Evolutionary conservation across 345 rosid genomes (phyloP).

Genomic region (Aquilaria malaccensis): DNA sequence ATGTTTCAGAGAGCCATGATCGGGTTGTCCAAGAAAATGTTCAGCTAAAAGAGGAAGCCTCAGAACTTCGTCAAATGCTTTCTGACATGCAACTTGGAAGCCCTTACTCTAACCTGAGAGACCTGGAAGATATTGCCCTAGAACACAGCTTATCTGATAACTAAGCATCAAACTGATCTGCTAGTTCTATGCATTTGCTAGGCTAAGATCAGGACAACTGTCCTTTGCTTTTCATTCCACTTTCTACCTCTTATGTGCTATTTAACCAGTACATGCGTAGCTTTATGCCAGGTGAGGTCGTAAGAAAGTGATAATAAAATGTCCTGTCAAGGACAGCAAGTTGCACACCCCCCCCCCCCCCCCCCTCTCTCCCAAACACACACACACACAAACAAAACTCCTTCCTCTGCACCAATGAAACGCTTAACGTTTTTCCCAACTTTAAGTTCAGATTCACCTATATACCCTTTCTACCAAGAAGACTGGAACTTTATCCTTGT

Average conservation of each 20-base stretch:
- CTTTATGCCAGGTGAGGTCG: conserved; percentile 15
- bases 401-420: no score
- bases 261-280: conserved; percentile 14
- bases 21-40: conserved; percentile 50
- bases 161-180: conserved; percentile 12
- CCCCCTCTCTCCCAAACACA: not conserved
- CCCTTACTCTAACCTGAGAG: conserved; percentile 42
- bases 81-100: conserved; percentile 49
- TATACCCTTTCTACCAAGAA: no score
- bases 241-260: conserved; percentile 20
- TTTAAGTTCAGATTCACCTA: not conserved
- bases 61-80: conserved; percentile 56
- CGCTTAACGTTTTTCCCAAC: not conserved
- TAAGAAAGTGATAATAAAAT: conserved; percentile 17
- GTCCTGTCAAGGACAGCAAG: conserved; percentile 11
- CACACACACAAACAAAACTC: no score
- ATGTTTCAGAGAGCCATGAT: conserved; percentile 50
- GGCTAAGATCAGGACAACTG: conserved; percentile 16
- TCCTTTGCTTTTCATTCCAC: not conserved
- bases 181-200: conserved; percentile 26
- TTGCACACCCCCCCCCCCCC: not conserved
- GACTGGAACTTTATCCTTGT: no score
- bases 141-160: conserved; percentile 25
- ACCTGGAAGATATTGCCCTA: conserved; percentile 38
- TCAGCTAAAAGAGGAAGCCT: conserved; percentile 66